Conservation (phyloP, 306 rosid species). For the Parietaria judaica region DNA sequence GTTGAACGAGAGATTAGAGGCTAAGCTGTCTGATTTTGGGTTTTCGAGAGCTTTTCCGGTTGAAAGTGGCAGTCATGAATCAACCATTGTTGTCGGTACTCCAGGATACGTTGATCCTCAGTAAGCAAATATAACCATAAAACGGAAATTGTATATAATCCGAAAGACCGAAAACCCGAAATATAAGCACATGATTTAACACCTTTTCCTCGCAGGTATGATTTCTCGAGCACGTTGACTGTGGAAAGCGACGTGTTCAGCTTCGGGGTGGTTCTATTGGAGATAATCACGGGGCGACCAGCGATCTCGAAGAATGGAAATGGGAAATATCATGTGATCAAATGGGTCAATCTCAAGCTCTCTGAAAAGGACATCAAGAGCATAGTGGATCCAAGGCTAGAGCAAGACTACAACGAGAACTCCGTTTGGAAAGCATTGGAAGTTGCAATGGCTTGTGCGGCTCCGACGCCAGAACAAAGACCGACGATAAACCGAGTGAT, state of each 20-base stretch:
- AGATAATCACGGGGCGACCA: slow-evolving; percentile 36
- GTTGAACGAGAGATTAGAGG: slow-evolving; percentile 31
- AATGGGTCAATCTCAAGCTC: slow-evolving; percentile 34
- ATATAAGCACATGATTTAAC: too few species aligned
- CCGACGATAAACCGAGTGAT: slow-evolving; percentile 44
- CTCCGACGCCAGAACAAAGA: slow-evolving; percentile 21
- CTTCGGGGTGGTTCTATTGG: slow-evolving; percentile 45
- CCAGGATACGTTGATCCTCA: slow-evolving; percentile 57
- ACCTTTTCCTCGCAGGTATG: slow-evolving; percentile 24
- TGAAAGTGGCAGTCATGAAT: slow-evolving; percentile 34
- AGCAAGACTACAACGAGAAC: slow-evolving; percentile 15
- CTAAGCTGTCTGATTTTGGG: slow-evolving; percentile 63
- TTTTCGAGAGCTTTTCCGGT: slow-evolving; percentile 32
- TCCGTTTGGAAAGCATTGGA: slow-evolving; percentile 42
- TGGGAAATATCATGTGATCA: slow-evolving; percentile 24
- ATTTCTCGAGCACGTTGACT: slow-evolving; percentile 27
- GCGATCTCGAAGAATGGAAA: slow-evolving; percentile 11
- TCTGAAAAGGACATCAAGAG: slow-evolving; percentile 26
- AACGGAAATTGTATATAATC: background rate
- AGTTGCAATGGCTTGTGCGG: slow-evolving; percentile 39
- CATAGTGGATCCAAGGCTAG: slow-evolving; percentile 36
- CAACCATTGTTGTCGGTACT: slow-evolving; percentile 45
- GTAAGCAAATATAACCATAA: slow-evolving; percentile 22
- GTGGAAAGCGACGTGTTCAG: slow-evolving; percentile 54
- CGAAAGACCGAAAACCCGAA: too few species aligned